Percentiles rank a stretch among this genome's conserved stretches.
phyloP scores from a whole-genome alignment of 495 filamentous ascomycete genomes.

The Xylaria palmicola region DNA sequence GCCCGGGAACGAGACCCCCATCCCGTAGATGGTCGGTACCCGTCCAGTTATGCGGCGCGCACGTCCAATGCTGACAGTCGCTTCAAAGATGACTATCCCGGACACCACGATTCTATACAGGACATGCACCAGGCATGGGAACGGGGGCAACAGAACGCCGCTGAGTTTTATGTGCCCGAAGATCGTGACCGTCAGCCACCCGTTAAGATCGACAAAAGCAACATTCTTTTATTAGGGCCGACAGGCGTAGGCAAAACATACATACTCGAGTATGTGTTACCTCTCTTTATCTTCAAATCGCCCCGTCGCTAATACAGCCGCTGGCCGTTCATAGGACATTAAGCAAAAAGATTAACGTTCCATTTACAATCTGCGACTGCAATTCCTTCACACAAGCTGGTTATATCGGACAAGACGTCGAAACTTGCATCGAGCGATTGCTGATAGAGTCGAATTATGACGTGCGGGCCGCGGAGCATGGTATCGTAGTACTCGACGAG shows the following conservation, averaged over 20 bases:
- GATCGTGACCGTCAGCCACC: conserved; percentile 52
- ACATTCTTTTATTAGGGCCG: conserved; percentile 87
- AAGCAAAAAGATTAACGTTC: conserved; percentile 73
- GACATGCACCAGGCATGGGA: conserved; percentile 30
- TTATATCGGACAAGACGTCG: conserved; percentile 95
- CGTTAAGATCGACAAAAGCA: conserved; percentile 90
- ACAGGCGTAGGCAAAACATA: conserved; percentile 97
- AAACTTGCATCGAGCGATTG: conserved; percentile 86
- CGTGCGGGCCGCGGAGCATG: conserved; percentile 78
- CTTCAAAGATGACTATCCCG: conserved; percentile 73
- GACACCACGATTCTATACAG: conserved; percentile 63
- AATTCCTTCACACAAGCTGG: conserved; percentile 96
- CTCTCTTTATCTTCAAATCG: background rate
- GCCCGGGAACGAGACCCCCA: conserved; percentile 33
- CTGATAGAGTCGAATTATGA: conserved; percentile 90
- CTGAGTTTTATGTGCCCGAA: conserved; percentile 42
- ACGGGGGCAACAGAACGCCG: conserved; percentile 16
- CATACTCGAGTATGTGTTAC: conserved; percentile 66
- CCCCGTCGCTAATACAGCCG: conserved; percentile 17
- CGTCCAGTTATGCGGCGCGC: conserved; percentile 24
- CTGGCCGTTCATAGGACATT: conserved; percentile 35
- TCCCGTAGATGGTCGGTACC: conserved; percentile 50
- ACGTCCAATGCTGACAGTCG: conserved; percentile 29
- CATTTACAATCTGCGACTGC: conserved; percentile 96
- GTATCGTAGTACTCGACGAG: conserved; percentile 94